Base-by-base conservation (phyloP, 495 filamentous ascomycete genomes). In the Bacidia gigantensis region DNA sequence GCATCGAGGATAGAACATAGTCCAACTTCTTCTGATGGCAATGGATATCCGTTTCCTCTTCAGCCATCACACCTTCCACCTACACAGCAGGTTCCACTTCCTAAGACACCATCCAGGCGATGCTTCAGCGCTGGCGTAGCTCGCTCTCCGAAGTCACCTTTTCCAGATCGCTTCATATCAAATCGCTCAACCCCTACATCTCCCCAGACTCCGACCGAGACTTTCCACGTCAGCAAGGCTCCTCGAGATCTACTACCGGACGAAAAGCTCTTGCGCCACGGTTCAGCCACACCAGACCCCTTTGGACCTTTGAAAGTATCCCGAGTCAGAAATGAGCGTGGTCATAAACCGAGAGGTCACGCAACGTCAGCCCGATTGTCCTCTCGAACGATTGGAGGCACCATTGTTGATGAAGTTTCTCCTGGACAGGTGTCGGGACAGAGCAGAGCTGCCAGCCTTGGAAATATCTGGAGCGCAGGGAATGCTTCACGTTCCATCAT, bases 381-480 rank as follows among this genome's bases (percentile, higher is more conserved):
- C 3, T 17, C 49, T 11, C 44, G 52, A 14, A 48, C 52, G 25
- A 53, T 58, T 22, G 58, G 58, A 21, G 38, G 39, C 10, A 50
- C 52, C 1, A 50, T 54, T 47, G 49, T 57, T 11, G 39, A 50
- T 11, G 26, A 23, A 26, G 32, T 53, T 20, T 49, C 54, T 39
- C 42, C 56, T n/a, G 43, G 38, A 25, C 21, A 40, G 3, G 40
- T 47, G 7, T 11, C 38, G 38, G 18, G 49, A 41, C 62, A 58
- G 38, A 57, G 50, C 35, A 50, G 58, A 43, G 68, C 77, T 55
- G 68, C 80, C 46, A 92, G 86, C 64, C 57, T 68, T 46, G 86
- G 84, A 0, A 74, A 78, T 32, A 72, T 90, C n/a, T 94, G 89
- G 89, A 77, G 78, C 3, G 84, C 92, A 14, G 86, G 89, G 17